Conservation (phyloP, 2,329 filamentous ascomycete species). For the Cephalotrichum gorgonifer region DNA sequence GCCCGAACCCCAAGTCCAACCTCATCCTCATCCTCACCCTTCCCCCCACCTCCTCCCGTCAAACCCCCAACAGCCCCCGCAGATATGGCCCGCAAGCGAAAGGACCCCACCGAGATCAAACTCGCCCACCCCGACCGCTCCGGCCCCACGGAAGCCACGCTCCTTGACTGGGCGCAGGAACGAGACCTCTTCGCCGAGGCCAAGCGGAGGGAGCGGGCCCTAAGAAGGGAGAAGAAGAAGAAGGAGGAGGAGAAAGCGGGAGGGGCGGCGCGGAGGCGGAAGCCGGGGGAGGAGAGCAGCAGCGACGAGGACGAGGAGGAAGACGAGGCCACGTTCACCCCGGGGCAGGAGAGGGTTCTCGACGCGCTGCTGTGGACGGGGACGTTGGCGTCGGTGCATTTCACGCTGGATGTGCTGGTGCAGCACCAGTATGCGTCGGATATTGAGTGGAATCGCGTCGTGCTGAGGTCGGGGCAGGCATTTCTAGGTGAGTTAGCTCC, state of each 20-base stretch:
- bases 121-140: conserved; percentile 61
- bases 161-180: conserved; percentile 63
- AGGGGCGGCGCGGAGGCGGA: conserved; percentile 1
- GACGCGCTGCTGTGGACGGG: conserved; percentile 49
- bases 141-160: conserved; percentile 49
- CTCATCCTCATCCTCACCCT: not conserved
- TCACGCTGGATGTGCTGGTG: conserved; percentile 69
- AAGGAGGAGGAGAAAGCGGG: conserved; percentile 1
- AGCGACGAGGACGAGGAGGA: conserved; percentile 18
- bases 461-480: conserved; percentile 39
- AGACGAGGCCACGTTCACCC: conserved; percentile 24
- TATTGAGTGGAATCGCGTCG: conserved; percentile 48
- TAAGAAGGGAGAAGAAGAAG: conserved; percentile 17
- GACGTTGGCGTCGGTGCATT: conserved; percentile 61
- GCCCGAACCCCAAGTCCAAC: not conserved
- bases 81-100: conserved; percentile 38
- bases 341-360: conserved; percentile 38
- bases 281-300: not conserved
- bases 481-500: conserved; percentile 41
- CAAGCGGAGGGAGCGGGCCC: conserved; percentile 24
- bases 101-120: conserved; percentile 41
- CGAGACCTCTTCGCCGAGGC: conserved; percentile 45
- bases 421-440: conserved; percentile 68
- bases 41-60: not conserved
- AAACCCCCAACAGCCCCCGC: not conserved